phyloP scores from a whole-genome alignment of 768 basidiomycete species.

The Phylloporus rhodoxanthus region DNA sequence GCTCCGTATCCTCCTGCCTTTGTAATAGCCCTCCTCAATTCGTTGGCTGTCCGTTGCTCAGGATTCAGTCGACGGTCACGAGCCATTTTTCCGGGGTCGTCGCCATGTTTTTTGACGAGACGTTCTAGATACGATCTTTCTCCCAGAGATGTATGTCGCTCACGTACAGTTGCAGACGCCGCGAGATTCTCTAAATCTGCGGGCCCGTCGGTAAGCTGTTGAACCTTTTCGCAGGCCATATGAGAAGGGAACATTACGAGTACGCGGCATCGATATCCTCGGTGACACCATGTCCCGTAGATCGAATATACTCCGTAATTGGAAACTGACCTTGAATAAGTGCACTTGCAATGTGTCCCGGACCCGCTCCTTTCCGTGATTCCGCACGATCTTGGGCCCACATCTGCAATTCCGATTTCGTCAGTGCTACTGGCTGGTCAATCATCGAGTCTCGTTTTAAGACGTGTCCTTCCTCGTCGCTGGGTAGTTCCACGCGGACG shows the following conservation, averaged over 20 bases:
- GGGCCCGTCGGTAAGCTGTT: constrained; percentile 10
- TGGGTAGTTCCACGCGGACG: constrained; percentile 59
- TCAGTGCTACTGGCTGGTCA: constrained; percentile 30
- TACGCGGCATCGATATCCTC: neutral
- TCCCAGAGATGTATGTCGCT: constrained; percentile 60
- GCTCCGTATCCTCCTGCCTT: constrained; percentile 45
- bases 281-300: neutral
- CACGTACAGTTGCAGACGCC: constrained; percentile 38
- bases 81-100: constrained; percentile 71
- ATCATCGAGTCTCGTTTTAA: constrained; percentile 31
- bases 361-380: neutral
- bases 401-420: constrained; percentile 13
- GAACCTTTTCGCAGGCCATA: neutral
- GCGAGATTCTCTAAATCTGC: constrained; percentile 66
- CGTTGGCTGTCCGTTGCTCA: constrained; percentile 79
- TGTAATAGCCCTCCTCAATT: constrained; percentile 58
- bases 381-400: constrained; percentile 14
- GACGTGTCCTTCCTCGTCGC: constrained; percentile 32
- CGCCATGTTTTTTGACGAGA: constrained; percentile 65
- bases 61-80: constrained; percentile 73
- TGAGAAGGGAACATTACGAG: constrained; percentile 1
- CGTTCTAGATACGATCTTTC: constrained; percentile 62
- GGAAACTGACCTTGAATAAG: constrained; percentile 33
- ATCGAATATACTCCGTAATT: neutral
- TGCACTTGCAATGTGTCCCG: neutral